Conservation (phyloP, 2,329 filamentous ascomycete species). For the Ceratocystis eucalypticola region DNA sequence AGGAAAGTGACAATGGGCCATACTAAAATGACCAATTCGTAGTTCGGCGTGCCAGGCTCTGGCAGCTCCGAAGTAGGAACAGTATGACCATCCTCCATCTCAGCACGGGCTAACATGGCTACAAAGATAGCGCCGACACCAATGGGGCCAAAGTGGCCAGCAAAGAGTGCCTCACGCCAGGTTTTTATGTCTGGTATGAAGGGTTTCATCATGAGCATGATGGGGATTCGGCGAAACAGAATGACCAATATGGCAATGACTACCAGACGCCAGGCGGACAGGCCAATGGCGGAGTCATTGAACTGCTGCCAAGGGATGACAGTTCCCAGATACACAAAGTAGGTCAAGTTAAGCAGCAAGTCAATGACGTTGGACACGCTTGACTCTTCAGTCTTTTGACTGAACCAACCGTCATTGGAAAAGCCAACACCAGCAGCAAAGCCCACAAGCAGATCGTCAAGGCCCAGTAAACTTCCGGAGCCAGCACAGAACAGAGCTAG, state of each 20-base stretch:
- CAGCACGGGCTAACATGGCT: constrained; percentile 82
- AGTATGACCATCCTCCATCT: constrained; percentile 63
- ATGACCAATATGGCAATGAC: constrained; percentile 89
- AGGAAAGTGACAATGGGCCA: constrained; percentile 95
- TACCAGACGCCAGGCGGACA: constrained; percentile 79
- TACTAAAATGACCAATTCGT: constrained; percentile 66
- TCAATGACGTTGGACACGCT: constrained; percentile 99
- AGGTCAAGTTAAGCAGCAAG: constrained; percentile 86
- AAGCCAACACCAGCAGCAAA: constrained; percentile 97
- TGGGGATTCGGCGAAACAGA: constrained; percentile 86
- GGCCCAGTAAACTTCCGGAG: constrained; percentile 75
- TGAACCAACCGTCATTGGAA: constrained; percentile 98
- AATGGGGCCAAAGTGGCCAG: constrained; percentile 94
- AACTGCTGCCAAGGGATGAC: constrained; percentile 94
- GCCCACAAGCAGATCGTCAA: constrained; percentile 88
- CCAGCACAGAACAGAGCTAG: constrained; percentile 91
- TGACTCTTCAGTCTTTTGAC: constrained; percentile 93
- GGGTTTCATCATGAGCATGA: constrained; percentile 85
- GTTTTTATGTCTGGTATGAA: constrained; percentile 95
- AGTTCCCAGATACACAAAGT: constrained; percentile 94
- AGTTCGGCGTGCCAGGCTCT: constrained; percentile 40
- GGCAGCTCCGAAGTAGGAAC: constrained; percentile 58
- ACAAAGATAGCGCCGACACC: constrained; percentile 95
- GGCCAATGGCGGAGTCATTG: constrained; percentile 59
- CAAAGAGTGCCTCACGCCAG: constrained; percentile 92